Evolutionary conservation across 306 rosid genomes (phyloP), one percentile per base, ranked within the genome.

Genomic region (Cucurbita moschata): DNA sequence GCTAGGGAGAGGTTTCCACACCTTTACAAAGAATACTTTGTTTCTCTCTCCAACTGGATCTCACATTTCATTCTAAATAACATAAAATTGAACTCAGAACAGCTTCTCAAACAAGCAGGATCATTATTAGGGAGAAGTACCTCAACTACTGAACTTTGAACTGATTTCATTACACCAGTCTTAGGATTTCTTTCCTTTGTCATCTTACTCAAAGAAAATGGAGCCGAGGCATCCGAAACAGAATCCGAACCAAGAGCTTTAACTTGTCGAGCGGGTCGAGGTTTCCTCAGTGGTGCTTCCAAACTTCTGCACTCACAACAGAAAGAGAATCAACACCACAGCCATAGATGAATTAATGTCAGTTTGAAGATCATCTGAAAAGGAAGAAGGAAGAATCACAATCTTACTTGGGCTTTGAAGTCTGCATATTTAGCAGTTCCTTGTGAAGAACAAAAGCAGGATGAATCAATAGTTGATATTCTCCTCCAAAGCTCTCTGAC

Each of bases 331-430:
- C 64, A 72, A 54, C 50, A 10, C 13, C 10, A 1, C 46, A 38
- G 13, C 51, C 44, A 30, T 70, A 44, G 26, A 50, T 47, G 58
- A 30, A 30, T 30, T 30, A 12, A 16, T 65, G 42, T 43, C n/a
- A 66, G 38, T 66, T 46, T 19, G 54, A 19, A 46, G 55, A 46
- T 47, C 19, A 47, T 23, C 13, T 47, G 43, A 68, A 23, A 0
- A 46, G 56, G 12, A 23, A 47, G 57, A 12, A 43, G 10, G 51
- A n/a, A 44, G 42, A 35, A 46, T 10, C 15, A 46, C 59, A 58
- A 78, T 57, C 88, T 81, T 85, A 92, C 97, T 89, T 92, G 76
- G 85, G 71, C 80, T 89, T 88, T 68, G 90, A 83, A 38, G 88
- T 84, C 90, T 92, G 96, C 97, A 89, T 92, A 65, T 10, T 74